phyloP scores from a whole-genome alignment of 202 grass and related monocot genomes.

The Panicum virgatum region DNA sequence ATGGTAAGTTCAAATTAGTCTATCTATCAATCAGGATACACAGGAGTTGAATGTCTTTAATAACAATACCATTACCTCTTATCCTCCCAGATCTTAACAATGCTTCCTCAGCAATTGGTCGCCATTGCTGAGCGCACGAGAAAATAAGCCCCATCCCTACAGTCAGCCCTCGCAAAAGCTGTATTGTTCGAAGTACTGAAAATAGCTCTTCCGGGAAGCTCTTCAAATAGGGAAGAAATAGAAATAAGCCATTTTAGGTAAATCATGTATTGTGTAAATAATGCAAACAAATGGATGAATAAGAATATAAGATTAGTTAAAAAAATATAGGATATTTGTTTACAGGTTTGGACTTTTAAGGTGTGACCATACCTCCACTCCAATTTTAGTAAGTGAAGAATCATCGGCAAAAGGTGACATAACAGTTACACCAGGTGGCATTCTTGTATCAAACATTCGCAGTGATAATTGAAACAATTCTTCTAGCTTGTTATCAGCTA shows the following conservation, averaged over 20 bases:
- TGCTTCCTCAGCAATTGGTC: conserved; percentile 78
- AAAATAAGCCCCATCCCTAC: conserved; percentile 81
- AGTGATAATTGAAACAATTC: conserved; percentile 70
- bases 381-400: conserved; percentile 74
- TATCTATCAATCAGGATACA: conserved; percentile 14
- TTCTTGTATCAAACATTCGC: conserved; percentile 95
- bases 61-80: conserved; percentile 46
- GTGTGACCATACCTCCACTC: conserved; percentile 62
- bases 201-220: conserved; percentile 90
- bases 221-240: conserved; percentile 40
- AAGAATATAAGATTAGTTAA: neutral
- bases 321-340: neutral
- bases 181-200: conserved; percentile 78
- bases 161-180: conserved; percentile 75
- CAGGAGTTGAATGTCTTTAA: neutral
- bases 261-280: neutral
- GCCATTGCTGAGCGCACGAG: conserved; percentile 85
- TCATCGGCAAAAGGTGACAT: conserved; percentile 83
- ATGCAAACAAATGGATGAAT: conserved; percentile 34
- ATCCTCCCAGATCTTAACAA: conserved; percentile 69
- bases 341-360: conserved; percentile 3
- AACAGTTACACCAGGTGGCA: conserved; percentile 81
- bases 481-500: conserved; percentile 61
- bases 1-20: conserved; percentile 19
- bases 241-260: conserved; percentile 2